Base-by-base conservation (phyloP, 176 grass and related monocot species). In the Hordeum vulgare region DNA sequence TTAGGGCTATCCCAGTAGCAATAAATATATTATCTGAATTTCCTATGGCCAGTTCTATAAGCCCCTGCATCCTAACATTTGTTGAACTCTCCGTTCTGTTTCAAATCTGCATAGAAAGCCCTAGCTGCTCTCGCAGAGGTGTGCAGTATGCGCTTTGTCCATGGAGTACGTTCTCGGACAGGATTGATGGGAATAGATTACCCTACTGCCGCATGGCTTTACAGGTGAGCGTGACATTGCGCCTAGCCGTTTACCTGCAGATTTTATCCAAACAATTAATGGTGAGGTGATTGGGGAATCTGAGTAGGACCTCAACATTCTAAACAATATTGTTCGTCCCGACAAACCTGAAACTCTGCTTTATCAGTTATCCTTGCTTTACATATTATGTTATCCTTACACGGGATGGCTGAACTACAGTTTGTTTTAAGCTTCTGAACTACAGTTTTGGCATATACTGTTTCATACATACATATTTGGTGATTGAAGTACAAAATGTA, bases 161-260 rank as follows among this genome's bases (percentile, higher is more conserved):
- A 98, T 75, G 96, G 96, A 85, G 58, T 95, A 67, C 64, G 85
- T 81, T 81, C 90, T 23, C 82, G 85, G 20, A 95, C 89, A 76
- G 96, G 93, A 65, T 88, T 98, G 85, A 91, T 98, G 84, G 96
- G 96, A 85, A 93, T 98, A 76, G 89, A 98, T 65, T 98, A 95
- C 81, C 91, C 93, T 88, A 98, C 93, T 79, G 92, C 90, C 41
- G 44, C 41, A 74, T 98, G 95, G 92, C 90, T 98, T 88, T 94
- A 87, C 72, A 95, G 76, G 95, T 89, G 77, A 85, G 62, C 81
- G 23, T 15, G 7, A 56, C 24, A 18, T 7, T 63, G 18, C 24
- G 40, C 44, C 63, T 81, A 60, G 4, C 62, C 42, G 56, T 15
- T 24, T 64, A 85, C 9, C 21, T 89, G 53, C 29, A 34, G 3